These are phyloP conservation scores for Hymenoscyphus scutula DNA, from an alignment of 2,329 filamentous ascomycete species.

Conservation along the genomic window DNA sequence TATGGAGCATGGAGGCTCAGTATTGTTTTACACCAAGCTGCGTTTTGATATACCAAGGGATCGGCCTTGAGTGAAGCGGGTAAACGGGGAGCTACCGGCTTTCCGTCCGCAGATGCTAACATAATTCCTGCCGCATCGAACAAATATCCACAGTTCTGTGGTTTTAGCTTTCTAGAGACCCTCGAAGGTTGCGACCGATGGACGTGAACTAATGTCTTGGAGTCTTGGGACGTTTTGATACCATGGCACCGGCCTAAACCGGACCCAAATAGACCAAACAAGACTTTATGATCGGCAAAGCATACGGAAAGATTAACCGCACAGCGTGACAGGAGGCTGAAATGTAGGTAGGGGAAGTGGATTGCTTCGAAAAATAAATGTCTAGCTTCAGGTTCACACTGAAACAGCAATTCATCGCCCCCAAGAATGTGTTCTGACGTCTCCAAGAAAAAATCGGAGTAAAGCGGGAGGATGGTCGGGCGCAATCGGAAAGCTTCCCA, in stretches of 20 bases:
- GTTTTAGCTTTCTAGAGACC: not conserved
- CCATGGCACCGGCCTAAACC: not conserved
- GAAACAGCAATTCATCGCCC: not conserved
- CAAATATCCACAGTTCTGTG: not conserved
- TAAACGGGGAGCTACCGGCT: not conserved
- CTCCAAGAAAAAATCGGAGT: not conserved
- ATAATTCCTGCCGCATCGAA: not conserved
- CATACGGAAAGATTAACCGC: not conserved
- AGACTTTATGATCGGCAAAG: conserved; percentile 1
- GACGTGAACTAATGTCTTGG: not conserved
- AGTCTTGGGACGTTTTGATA: conserved; percentile 4
- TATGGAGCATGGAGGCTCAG: not conserved
- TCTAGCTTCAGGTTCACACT: not conserved
- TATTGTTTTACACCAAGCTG: conserved; percentile 1
- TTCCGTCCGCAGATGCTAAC: not conserved
- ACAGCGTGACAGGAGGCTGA: not conserved
- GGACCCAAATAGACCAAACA: not conserved
- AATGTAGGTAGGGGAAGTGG: not conserved
- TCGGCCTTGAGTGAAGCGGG: not conserved
- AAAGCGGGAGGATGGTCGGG: not conserved
- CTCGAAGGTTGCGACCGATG: not conserved
- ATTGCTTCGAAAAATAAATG: not conserved
- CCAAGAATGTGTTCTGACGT: not conserved
- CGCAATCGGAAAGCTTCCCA: not conserved
- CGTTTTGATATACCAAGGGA: conserved; percentile 3